These are phyloP conservation scores for Candida endomychidarum DNA, from an alignment of 805 yeast species.

Conservation along the genomic window DNA sequence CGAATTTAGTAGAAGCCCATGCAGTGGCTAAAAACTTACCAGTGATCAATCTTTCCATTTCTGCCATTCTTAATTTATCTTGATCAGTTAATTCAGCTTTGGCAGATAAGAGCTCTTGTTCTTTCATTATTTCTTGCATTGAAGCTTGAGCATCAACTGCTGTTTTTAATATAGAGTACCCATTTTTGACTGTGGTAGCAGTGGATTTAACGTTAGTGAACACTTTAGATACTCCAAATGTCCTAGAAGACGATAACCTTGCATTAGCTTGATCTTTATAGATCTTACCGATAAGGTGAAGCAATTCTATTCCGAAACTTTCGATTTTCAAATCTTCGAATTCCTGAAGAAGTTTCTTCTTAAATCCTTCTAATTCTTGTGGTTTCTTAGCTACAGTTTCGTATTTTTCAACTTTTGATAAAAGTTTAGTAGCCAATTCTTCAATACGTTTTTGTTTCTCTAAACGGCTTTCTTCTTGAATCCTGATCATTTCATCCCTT, in stretches of 20 bases:
- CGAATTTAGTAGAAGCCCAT: slow-evolving; percentile 92
- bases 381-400: slow-evolving; percentile 60
- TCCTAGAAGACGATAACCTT: slow-evolving; percentile 69
- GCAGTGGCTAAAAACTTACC: slow-evolving; percentile 93
- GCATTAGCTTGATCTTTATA: slow-evolving; percentile 76
- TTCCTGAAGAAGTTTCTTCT: slow-evolving; percentile 54
- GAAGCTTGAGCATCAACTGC: slow-evolving; percentile 87
- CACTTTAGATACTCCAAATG: slow-evolving; percentile 84
- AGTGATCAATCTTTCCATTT: slow-evolving; percentile 75
- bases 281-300: slow-evolving; percentile 78
- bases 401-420: slow-evolving; percentile 47
- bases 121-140: slow-evolving; percentile 64
- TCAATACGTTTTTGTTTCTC: slow-evolving; percentile 49
- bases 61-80: slow-evolving; percentile 47
- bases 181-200: slow-evolving; percentile 78
- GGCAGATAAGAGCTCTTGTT: slow-evolving; percentile 52
- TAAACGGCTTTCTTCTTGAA: slow-evolving; percentile 55
- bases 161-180: slow-evolving; percentile 75
- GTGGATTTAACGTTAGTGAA: slow-evolving; percentile 80
- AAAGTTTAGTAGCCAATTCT: slow-evolving; percentile 50
- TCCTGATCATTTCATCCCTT: slow-evolving; percentile 50
- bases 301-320: slow-evolving; percentile 88
- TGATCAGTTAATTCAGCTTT: slow-evolving; percentile 37
- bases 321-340: slow-evolving; percentile 86
- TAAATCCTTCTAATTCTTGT: slow-evolving; percentile 59